These are phyloP conservation scores for Lipomyces oligophaga DNA, from an alignment of 805 yeast genomes.

Conservation along the genomic window DNA sequence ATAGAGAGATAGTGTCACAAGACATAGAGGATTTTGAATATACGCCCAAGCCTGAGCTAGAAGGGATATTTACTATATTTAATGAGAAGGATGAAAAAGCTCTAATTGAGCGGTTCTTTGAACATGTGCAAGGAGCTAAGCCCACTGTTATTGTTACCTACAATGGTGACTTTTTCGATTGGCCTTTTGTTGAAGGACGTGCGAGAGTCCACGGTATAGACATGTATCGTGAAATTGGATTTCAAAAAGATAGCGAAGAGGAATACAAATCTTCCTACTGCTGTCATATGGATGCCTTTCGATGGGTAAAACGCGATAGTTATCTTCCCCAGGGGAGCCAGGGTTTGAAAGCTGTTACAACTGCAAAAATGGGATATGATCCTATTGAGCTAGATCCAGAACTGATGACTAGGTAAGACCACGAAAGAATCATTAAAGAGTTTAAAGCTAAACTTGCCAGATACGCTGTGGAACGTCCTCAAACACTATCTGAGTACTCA, in stretches of 20 bases:
- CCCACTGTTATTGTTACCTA: conserved; percentile 98
- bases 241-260: conserved; percentile 80
- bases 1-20: conserved; percentile 87
- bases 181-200: conserved; percentile 96
- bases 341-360: conserved; percentile 96
- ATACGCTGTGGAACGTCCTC: conserved; percentile 92
- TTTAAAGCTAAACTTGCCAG: conserved; percentile 4
- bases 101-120: conserved; percentile 72
- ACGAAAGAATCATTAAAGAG: neutral
- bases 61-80: conserved; percentile 83
- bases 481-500: conserved; percentile 87
- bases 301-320: conserved; percentile 98
- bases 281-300: conserved; percentile 92
- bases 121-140: conserved; percentile 77
- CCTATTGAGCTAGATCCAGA: conserved; percentile 98
- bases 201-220: conserved; percentile 77
- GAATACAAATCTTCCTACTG: conserved; percentile 91
- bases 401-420: conserved; percentile 73
- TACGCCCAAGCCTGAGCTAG: conserved; percentile 94
- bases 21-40: conserved; percentile 97
- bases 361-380: conserved; percentile 89
- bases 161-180: conserved; percentile 98
- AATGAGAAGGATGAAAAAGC: conserved; percentile 84
- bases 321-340: conserved; percentile 98
- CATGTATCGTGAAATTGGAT: conserved; percentile 92